Evolutionary conservation across 345 rosid genomes (phyloP).

Genomic region (Camelina sativa): DNA sequence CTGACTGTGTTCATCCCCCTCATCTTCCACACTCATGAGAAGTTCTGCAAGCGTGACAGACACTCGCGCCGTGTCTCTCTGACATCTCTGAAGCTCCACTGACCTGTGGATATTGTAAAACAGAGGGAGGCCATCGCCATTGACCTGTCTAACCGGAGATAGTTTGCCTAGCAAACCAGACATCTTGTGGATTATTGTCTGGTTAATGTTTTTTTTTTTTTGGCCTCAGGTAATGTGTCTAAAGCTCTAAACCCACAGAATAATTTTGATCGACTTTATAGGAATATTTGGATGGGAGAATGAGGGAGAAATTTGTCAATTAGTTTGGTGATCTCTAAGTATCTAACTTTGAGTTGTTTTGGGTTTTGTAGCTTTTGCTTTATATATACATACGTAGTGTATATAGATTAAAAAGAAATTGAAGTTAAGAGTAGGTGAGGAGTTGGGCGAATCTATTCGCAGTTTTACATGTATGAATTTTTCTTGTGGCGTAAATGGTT

Average conservation of each 20-base stretch:
- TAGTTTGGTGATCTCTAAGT: constrained; percentile 59
- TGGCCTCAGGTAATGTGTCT: constrained; percentile 1
- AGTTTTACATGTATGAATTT: neutral
- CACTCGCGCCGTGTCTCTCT: constrained; percentile 45
- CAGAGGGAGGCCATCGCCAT: constrained; percentile 47
- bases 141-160: constrained; percentile 41
- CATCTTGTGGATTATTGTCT: constrained; percentile 33
- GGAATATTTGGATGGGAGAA: constrained; percentile 39
- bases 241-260: neutral
- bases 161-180: constrained; percentile 37
- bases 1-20: constrained; percentile 38
- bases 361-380: constrained; percentile 22
- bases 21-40: constrained; percentile 61
- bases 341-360: constrained; percentile 50
- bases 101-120: constrained; percentile 39
- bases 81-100: constrained; percentile 50
- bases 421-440: constrained; percentile 34
- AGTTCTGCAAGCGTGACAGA: constrained; percentile 70
- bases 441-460: constrained; percentile 33
- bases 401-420: constrained; percentile 4
- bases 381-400: constrained; percentile 4
- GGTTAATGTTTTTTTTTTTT: neutral
- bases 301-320: constrained; percentile 37
- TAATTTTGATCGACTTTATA: constrained; percentile 22
- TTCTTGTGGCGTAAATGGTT: constrained; percentile 11